Evolutionary conservation across 352 stramenopile species (phyloP).

Genomic region (Phytophthora lateralis): DNA sequence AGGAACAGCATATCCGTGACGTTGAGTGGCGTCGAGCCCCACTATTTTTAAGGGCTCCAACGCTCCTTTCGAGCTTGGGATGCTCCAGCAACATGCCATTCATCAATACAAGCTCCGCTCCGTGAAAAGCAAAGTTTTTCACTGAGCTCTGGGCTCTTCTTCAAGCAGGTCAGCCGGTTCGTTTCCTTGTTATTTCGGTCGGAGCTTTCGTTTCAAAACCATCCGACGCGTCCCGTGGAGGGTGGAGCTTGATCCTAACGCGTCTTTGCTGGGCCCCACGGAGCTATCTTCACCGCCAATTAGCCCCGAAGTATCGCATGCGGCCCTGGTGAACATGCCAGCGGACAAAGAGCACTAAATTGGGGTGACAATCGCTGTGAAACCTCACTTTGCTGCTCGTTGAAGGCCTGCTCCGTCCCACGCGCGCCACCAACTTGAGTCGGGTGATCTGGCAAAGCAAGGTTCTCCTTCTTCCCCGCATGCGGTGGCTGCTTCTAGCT

Average conservation of each 20-base stretch:
- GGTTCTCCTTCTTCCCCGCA: constrained; percentile 40
- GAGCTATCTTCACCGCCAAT: constrained; percentile 23
- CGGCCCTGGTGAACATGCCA: constrained; percentile 28
- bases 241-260: constrained; percentile 4
- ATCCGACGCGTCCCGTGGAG: constrained; percentile 7
- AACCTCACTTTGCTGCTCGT: constrained; percentile 17
- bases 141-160: neutral
- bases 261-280: constrained; percentile 8
- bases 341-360: constrained; percentile 36
- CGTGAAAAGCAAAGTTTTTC: neutral
- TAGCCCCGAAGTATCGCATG: constrained; percentile 30
- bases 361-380: constrained; percentile 25
- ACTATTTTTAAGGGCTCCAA: constrained; percentile 34
- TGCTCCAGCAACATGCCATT: neutral
- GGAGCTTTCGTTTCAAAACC: constrained; percentile 40
- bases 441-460: constrained; percentile 31
- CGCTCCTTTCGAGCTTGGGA: constrained; percentile 22
- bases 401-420: constrained; percentile 29
- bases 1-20: constrained; percentile 11
- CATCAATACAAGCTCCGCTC: constrained; percentile 4
- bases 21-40: constrained; percentile 14
- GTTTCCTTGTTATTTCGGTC: constrained; percentile 37
- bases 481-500: constrained; percentile 26
- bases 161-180: constrained; percentile 16
- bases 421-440: constrained; percentile 8